These are phyloP conservation scores for Paxillus involutus DNA, from an alignment of 768 basidiomycete species.

Conservation along the genomic window DNA sequence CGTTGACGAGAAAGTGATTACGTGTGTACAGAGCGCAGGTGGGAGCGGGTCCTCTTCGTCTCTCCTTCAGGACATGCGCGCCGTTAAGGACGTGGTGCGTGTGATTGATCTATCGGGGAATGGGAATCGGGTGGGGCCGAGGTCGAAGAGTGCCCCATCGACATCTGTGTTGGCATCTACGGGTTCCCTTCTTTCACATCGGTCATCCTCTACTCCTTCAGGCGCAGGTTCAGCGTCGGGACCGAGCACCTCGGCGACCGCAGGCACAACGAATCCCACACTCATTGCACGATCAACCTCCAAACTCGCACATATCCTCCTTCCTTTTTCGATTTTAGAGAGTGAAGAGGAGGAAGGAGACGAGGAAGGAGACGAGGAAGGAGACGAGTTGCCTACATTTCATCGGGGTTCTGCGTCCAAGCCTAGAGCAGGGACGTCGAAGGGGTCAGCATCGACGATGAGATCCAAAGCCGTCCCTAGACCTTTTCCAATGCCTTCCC, in stretches of 20 bases:
- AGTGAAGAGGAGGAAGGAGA: conserved; percentile 12
- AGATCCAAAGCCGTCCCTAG: conserved; percentile 6
- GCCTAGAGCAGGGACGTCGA: background rate
- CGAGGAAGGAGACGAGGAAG: conserved; percentile 7
- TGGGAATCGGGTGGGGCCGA: background rate
- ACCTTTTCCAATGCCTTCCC: conserved; percentile 29
- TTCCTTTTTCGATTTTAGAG: conserved; percentile 4
- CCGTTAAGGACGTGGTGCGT: background rate
- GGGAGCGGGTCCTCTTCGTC: background rate
- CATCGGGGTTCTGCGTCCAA: conserved; percentile 8
- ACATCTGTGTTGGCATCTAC: background rate
- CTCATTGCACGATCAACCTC: conserved; percentile 4
- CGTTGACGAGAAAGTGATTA: background rate
- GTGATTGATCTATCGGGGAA: conserved; percentile 9
- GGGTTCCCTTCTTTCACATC: background rate
- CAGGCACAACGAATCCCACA: background rate
- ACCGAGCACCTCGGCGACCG: background rate
- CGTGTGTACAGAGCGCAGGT: conserved; percentile 3
- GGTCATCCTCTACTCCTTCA: conserved; percentile 2
- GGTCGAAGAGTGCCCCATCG: conserved; percentile 1
- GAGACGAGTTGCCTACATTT: conserved; percentile 19
- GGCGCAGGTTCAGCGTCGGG: background rate
- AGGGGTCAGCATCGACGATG: background rate
- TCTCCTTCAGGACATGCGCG: background rate
- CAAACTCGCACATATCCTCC: conserved; percentile 13